Evolutionary conservation across 768 basidiomycete genomes (phyloP).

Genomic region (Russula griseocarnosa): DNA sequence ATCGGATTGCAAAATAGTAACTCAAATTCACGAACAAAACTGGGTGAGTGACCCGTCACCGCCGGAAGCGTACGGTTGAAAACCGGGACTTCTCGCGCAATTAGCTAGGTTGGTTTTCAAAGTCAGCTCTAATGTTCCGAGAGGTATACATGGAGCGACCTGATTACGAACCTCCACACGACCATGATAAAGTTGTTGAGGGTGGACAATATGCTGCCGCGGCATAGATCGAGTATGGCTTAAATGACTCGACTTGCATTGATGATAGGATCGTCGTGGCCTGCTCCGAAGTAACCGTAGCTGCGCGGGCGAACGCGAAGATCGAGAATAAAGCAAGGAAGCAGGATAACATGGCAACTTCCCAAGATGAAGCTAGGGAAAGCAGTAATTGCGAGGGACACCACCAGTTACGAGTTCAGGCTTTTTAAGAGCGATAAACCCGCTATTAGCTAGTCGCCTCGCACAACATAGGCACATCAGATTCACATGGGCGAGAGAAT

Average conservation of each 20-base stretch:
- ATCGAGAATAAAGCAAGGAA: background rate
- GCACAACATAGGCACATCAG: background rate
- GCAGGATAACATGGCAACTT: slow-evolving; percentile 1
- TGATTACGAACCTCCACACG: slow-evolving; percentile 44
- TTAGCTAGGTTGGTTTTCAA: slow-evolving; percentile 34
- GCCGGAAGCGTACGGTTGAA: slow-evolving; percentile 44
- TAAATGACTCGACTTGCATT: slow-evolving; percentile 42
- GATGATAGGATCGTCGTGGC: background rate
- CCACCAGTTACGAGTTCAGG: background rate
- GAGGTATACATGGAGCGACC: background rate
- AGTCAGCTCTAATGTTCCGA: background rate
- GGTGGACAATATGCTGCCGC: slow-evolving; percentile 49
- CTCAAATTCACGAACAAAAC: slow-evolving; percentile 15
- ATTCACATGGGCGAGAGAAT: background rate
- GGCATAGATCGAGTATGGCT: slow-evolving; percentile 49
- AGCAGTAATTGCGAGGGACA: background rate
- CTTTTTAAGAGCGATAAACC: background rate
- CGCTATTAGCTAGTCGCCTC: background rate
- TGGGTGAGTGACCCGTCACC: slow-evolving; percentile 10
- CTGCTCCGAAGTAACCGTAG: background rate
- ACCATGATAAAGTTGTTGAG: slow-evolving; percentile 44
- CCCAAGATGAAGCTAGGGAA: background rate
- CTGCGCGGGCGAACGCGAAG: slow-evolving; percentile 2
- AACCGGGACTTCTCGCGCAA: slow-evolving; percentile 46
- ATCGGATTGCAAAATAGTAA: slow-evolving; percentile 26